These are phyloP conservation scores for Beauveria varroae DNA, from an alignment of 2,329 filamentous ascomycete genomes.

Conservation along the genomic window DNA sequence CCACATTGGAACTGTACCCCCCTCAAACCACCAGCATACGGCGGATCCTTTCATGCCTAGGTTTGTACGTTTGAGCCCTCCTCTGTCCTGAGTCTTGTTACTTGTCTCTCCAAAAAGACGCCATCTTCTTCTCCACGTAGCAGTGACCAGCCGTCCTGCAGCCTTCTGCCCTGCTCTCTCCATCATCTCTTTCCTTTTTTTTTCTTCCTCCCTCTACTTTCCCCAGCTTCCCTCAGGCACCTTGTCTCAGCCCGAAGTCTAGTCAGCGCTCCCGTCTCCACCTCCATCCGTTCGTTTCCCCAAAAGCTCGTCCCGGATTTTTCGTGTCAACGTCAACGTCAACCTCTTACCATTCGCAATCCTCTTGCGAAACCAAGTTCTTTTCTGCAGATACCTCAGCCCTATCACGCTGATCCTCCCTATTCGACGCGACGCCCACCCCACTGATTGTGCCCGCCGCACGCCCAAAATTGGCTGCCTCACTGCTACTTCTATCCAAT, in stretches of 20 bases:
- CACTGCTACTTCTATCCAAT: background rate
- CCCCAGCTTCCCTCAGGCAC: background rate
- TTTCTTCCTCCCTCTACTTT: too few relatives aligned
- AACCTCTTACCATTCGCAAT: constrained; percentile 3
- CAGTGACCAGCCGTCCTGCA: too few relatives aligned
- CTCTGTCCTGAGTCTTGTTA: too few relatives aligned
- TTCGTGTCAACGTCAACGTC: constrained; percentile 8
- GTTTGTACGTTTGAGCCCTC: too few relatives aligned
- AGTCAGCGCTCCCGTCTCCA: background rate
- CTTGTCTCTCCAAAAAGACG: too few relatives aligned
- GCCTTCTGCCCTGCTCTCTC: too few relatives aligned
- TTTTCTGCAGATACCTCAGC: background rate
- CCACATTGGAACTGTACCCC: too few relatives aligned
- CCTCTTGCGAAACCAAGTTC: constrained; percentile 2
- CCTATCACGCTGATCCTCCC: background rate
- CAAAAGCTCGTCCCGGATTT: background rate
- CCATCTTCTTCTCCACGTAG: too few relatives aligned
- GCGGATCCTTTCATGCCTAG: too few relatives aligned
- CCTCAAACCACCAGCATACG: too few relatives aligned
- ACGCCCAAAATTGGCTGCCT: background rate
- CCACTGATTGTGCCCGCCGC: background rate
- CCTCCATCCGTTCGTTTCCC: constrained; percentile 1
- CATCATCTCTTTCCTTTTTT: too few relatives aligned
- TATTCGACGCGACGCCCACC: background rate
- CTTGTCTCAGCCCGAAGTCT: background rate